Evolutionary conservation across 345 rosid genomes (phyloP).

Genomic region (Salix purpurea): DNA sequence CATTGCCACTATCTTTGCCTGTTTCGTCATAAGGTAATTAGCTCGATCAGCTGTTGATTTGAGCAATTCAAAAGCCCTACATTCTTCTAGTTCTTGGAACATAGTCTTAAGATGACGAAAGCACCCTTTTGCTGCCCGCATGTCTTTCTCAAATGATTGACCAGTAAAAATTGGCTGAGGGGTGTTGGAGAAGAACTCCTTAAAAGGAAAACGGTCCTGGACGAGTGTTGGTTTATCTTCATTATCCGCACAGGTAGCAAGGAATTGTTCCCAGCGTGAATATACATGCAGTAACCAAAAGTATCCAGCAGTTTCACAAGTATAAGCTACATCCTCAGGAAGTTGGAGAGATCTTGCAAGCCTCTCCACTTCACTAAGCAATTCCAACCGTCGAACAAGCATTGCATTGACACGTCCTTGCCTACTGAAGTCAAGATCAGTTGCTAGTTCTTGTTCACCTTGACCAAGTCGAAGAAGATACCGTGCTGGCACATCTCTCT

Average conservation of each 20-base stretch:
- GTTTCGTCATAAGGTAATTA: slow-evolving; percentile 95
- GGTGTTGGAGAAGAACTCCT: slow-evolving; percentile 79
- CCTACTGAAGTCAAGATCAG: slow-evolving; percentile 96
- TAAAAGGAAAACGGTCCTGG: slow-evolving; percentile 83
- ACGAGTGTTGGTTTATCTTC: slow-evolving; percentile 71
- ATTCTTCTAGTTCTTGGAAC: slow-evolving; percentile 98
- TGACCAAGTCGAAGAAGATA: slow-evolving; percentile 99
- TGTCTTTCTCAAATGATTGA: slow-evolving; percentile 86
- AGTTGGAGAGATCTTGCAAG: slow-evolving; percentile 91
- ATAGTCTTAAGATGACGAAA: slow-evolving; percentile 83
- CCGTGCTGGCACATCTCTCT: slow-evolving; percentile 99
- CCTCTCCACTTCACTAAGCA: slow-evolving; percentile 91
- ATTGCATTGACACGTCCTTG: slow-evolving; percentile 98
- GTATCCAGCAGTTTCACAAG: slow-evolving; percentile 98
- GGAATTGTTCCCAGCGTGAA: slow-evolving; percentile 93
- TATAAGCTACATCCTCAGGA: slow-evolving; percentile 97
- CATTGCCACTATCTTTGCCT: slow-evolving; percentile 99
- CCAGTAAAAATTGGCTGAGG: slow-evolving; percentile 78
- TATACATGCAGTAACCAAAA: slow-evolving; percentile 98
- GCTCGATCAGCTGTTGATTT: slow-evolving; percentile 99
- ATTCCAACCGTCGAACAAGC: slow-evolving; percentile 93
- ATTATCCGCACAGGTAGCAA: slow-evolving; percentile 80
- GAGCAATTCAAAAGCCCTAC: slow-evolving; percentile 98
- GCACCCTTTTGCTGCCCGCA: slow-evolving; percentile 92
- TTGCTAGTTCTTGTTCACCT: slow-evolving; percentile 99